These are phyloP conservation scores for Kingdonia uniflora DNA, from an alignment of 164 flowering plant species.

Conservation along the genomic window DNA sequence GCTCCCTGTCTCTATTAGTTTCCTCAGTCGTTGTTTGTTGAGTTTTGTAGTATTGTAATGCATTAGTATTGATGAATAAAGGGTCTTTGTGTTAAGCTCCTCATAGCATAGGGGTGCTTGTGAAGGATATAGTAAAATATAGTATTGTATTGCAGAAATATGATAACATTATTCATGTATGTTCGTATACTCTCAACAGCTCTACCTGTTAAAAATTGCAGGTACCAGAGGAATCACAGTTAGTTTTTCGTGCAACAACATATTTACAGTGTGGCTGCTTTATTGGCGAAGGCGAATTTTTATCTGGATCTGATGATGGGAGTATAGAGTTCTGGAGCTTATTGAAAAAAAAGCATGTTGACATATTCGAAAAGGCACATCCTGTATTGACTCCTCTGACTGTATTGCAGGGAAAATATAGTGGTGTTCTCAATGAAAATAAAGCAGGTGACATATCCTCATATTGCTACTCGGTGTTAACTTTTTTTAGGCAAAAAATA, in stretches of 20 bases:
- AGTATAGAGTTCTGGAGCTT: constrained; percentile 74
- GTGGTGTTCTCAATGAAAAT: constrained; percentile 26
- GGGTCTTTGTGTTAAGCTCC: too few relatives aligned
- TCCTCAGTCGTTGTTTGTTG: too few relatives aligned
- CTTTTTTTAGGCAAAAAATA: too few relatives aligned
- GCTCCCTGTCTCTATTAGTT: too few relatives aligned
- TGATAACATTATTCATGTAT: too few relatives aligned
- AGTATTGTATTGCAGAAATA: too few relatives aligned
- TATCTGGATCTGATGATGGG: constrained; percentile 97
- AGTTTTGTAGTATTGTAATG: too few relatives aligned
- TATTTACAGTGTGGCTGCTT: constrained; percentile 78
- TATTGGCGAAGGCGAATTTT: constrained; percentile 67
- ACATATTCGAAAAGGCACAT: constrained; percentile 84
- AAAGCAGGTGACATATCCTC: constrained; percentile 30
- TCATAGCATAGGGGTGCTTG: too few relatives aligned
- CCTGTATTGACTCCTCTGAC: constrained; percentile 15
- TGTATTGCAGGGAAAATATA: constrained; percentile 14
- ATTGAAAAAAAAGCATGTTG: constrained; percentile 65
- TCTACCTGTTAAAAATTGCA: constrained; percentile 11
- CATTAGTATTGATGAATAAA: too few relatives aligned
- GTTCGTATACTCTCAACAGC: too few relatives aligned
- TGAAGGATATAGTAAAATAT: too few relatives aligned
- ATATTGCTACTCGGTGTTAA: too few relatives aligned
- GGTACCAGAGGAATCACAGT: constrained; percentile 91
- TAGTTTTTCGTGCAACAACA: constrained; percentile 69